Conservation (phyloP, 106 monocot species). For the Cymbidium sinense region DNA sequence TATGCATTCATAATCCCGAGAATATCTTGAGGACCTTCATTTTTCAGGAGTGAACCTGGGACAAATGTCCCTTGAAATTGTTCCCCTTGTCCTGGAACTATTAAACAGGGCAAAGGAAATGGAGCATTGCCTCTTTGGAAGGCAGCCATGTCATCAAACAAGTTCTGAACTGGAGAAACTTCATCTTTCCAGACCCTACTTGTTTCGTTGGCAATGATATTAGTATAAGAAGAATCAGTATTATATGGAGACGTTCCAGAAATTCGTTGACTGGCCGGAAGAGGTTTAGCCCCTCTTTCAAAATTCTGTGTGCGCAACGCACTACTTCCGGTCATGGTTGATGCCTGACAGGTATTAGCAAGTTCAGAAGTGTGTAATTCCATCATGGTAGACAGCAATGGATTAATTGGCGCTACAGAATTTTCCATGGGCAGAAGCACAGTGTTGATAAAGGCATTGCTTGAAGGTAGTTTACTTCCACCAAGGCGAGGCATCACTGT, state of each 20-base stretch:
- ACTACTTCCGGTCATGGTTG: conserved; percentile 17
- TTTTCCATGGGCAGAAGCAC: conserved; percentile 4
- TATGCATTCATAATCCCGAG: conserved; percentile 18
- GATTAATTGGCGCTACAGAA: conserved; percentile 12
- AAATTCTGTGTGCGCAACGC: conserved; percentile 14
- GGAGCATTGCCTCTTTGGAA: conserved; percentile 16
- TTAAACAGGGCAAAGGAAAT: background rate
- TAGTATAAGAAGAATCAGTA: conserved; percentile 18
- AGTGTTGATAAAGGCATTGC: conserved; percentile 7
- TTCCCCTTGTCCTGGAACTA: conserved; percentile 12
- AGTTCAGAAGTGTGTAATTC: conserved; percentile 21
- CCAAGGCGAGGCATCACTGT: conserved; percentile 7
- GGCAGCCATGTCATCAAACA: conserved; percentile 14
- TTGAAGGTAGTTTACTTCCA: background rate
- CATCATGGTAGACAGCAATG: conserved; percentile 12
- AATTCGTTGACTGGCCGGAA: conserved; percentile 12
- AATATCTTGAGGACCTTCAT: conserved; percentile 34
- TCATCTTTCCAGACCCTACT: conserved; percentile 18
- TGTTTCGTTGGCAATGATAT: conserved; percentile 6
- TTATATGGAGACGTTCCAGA: conserved; percentile 10
- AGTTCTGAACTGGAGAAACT: conserved; percentile 7
- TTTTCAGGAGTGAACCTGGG: conserved; percentile 28
- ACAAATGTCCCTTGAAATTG: conserved; percentile 19
- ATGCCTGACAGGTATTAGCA: conserved; percentile 13
- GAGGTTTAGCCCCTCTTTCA: conserved; percentile 19